Base-by-base conservation (phyloP, 345 rosid genomes). In the Dipteronia sinensis region DNA sequence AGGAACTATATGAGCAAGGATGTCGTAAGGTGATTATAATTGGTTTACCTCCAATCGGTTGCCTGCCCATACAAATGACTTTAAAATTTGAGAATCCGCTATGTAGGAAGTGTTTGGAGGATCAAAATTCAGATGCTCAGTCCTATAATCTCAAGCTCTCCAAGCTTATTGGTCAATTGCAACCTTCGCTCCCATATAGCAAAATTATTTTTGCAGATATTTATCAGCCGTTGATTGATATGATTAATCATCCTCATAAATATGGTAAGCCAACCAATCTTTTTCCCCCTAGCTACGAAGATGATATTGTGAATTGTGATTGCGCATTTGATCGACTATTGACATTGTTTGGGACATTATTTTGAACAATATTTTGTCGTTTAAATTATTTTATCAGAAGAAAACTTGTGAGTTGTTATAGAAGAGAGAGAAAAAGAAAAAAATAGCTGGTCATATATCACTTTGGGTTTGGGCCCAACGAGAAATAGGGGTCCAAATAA, bases 21-120 rank as follows among this genome's bases (percentile, higher is more conserved):
- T 82, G 89, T 62, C 88, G 92, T 12, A 81, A 13, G 53, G 86
- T 92, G 47, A 80, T 74, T 15, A 76, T 92, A 17, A 62, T 83
- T 8, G 96, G 98, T 23, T 75, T 91, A 19, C 91, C 93, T 12
- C 96, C 96, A 3, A 74, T 88, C 0, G 94, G 98, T 2, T 92
- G 97, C 72, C 63, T 94, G 23, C 96, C 98, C 0, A 11, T 89
- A 22, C 94, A 91, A 61, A 84, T 84, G 82, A 85, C 90, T 1
- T 9, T 76, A 56, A 78, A 38, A 56, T 25, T 76, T n/a, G 46
- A 79, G 78, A 9, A 65, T 53, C 78, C 29, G 17, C 3, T 20
- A 0, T 44, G 79, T 61, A 77, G 78, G 25, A 44, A 17, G n/a
- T 91, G 98, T 49, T 20, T 88, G 62, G 85, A 85, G 55, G 83